phyloP scores from a whole-genome alignment of 768 basidiomycete genomes.

The Rickenella mellea region DNA sequence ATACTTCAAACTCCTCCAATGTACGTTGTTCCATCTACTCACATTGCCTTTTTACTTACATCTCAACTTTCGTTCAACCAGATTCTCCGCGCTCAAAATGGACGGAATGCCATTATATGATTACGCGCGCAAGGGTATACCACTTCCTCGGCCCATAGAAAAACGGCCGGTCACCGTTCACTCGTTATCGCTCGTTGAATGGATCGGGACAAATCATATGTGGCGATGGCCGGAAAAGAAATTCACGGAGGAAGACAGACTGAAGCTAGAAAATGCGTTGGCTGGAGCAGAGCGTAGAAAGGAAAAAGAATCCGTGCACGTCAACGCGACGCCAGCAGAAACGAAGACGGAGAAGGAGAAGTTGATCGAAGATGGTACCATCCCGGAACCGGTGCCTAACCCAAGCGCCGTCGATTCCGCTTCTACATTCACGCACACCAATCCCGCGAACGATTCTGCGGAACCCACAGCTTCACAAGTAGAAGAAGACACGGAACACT shows the following conservation, averaged over 20 bases:
- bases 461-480: no score
- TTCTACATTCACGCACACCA: no score
- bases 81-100: slow-evolving; percentile 98
- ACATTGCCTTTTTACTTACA: slow-evolving; percentile 4
- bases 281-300: slow-evolving; percentile 30
- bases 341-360: slow-evolving; percentile 22
- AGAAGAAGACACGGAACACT: slow-evolving; percentile 29
- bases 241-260: slow-evolving; percentile 59
- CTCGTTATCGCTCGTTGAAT: slow-evolving; percentile 68
- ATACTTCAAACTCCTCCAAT: slow-evolving; percentile 90
- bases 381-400: not conserved
- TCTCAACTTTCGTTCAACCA: slow-evolving; percentile 21
- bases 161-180: slow-evolving; percentile 75
- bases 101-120: slow-evolving; percentile 93
- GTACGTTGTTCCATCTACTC: slow-evolving; percentile 34
- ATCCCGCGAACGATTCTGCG: no score
- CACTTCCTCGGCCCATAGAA: slow-evolving; percentile 89
- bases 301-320: slow-evolving; percentile 24
- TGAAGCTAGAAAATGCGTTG: slow-evolving; percentile 58
- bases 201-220: slow-evolving; percentile 66
- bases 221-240: slow-evolving; percentile 70
- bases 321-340: no score
- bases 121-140: slow-evolving; percentile 85
- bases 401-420: no score
- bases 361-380: not conserved